A percentile compares a stretch with the other conserved stretches of the same genome.
These are phyloP conservation scores for Curvularia sp. DNA, from an alignment of 2,329 filamentous ascomycete genomes.

Conservation along the genomic window DNA sequence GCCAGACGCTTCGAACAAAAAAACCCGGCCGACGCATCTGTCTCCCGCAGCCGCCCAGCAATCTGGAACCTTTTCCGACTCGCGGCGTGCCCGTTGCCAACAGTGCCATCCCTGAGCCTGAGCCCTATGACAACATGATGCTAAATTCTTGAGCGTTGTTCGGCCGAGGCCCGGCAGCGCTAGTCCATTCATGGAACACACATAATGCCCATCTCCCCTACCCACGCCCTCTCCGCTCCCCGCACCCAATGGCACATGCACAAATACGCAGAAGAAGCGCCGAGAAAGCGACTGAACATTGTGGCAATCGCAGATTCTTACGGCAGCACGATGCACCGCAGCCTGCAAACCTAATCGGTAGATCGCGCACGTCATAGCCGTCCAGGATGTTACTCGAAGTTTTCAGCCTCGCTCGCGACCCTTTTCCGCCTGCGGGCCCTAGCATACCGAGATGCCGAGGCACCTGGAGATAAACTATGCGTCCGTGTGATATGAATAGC, in stretches of 20 bases:
- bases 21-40: conserved; percentile 9
- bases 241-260: background rate
- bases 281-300: background rate
- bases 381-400: background rate
- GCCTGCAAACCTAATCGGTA: background rate
- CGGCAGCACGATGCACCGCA: background rate
- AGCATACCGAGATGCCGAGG: background rate
- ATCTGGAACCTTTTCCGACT: conserved; percentile 12
- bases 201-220: too few relatives aligned
- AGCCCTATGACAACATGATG: conserved; percentile 3
- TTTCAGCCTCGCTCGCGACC: background rate
- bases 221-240: background rate
- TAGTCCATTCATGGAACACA: background rate
- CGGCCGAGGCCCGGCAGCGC: background rate
- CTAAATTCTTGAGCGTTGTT: background rate
- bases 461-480: background rate
- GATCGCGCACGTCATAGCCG: background rate
- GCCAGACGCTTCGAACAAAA: conserved; percentile 9
- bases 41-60: conserved; percentile 5
- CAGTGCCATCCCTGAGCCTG: conserved; percentile 10
- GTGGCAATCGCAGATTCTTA: background rate
- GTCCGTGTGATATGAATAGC: background rate
- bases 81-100: conserved; percentile 7
- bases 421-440: background rate
- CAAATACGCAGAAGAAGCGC: background rate